Percentiles rank a stretch among this genome's conserved stretches.
phyloP scores from a whole-genome alignment of 208 protist genomes.

The Porcisia hertigi region DNA sequence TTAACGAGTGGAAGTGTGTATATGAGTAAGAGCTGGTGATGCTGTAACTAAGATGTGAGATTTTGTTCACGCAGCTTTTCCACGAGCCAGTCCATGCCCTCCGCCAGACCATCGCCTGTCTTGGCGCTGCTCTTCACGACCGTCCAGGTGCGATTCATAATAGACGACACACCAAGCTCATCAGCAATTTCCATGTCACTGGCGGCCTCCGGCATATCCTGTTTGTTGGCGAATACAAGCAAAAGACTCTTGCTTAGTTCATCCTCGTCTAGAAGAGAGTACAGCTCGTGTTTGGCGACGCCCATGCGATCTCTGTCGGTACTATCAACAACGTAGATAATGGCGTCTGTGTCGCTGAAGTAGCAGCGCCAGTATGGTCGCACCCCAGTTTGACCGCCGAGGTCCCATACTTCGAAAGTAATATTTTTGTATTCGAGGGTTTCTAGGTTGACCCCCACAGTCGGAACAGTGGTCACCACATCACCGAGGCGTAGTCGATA shows the following conservation, averaged over 20 bases:
- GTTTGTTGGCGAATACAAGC: conserved; percentile 97
- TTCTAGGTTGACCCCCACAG: conserved; percentile 98
- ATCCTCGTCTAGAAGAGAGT: conserved; percentile 86
- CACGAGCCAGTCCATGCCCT: conserved; percentile 95
- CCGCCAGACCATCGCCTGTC: conserved; percentile 91
- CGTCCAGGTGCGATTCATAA: conserved; percentile 92
- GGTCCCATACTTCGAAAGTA: conserved; percentile 98
- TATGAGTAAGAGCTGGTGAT: background rate
- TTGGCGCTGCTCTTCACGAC: conserved; percentile 94
- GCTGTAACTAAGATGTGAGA: conserved; percentile 18
- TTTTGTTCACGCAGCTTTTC: conserved; percentile 75
- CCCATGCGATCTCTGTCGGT: conserved; percentile 92
- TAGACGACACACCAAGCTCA: conserved; percentile 77
- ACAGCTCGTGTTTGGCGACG: conserved; percentile 90
- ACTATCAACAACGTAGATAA: conserved; percentile 95
- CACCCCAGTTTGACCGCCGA: conserved; percentile 97
- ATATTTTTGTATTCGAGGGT: conserved; percentile 98
- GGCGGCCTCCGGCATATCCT: conserved; percentile 86
- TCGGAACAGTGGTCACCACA: conserved; percentile 97
- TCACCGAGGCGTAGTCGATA: conserved; percentile 98
- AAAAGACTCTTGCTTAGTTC: conserved; percentile 86
- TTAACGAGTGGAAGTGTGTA: background rate
- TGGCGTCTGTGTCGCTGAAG: conserved; percentile 94
- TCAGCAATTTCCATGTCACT: conserved; percentile 68
- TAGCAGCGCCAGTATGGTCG: conserved; percentile 97